Conservation (phyloP, 164 flowering plant genomes). For the Protea cynaroides region DNA sequence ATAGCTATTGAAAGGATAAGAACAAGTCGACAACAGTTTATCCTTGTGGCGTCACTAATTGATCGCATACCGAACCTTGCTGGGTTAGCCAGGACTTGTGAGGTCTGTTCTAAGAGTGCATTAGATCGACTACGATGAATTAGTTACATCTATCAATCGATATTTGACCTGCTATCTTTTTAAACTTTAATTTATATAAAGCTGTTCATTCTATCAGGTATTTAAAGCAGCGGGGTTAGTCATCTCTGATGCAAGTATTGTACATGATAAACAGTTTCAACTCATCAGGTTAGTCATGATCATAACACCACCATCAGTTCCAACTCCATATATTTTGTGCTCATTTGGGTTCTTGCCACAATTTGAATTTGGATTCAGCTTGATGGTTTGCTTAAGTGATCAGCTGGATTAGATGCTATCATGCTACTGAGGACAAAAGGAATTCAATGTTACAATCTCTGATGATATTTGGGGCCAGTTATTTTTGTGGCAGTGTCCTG, state of each 20-base stretch:
- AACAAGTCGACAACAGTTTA: slow-evolving; percentile 57
- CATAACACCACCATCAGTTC: slow-evolving; percentile 6
- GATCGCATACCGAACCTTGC: slow-evolving; percentile 99
- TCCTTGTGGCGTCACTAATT: slow-evolving; percentile 87
- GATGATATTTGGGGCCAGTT: too few relatives aligned
- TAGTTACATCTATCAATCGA: neutral
- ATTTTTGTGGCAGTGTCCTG: too few relatives aligned
- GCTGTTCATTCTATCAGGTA: slow-evolving; percentile 39
- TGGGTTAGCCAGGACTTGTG: slow-evolving; percentile 94
- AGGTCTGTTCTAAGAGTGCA: slow-evolving; percentile 36
- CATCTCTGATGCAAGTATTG: slow-evolving; percentile 58
- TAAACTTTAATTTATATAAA: slow-evolving; percentile 5
- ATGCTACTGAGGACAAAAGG: too few relatives aligned
- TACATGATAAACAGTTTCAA: slow-evolving; percentile 91
- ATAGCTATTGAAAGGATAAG: slow-evolving; percentile 39
- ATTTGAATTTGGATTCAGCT: neutral
- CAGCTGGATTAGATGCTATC: too few relatives aligned
- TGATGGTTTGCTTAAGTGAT: neutral
- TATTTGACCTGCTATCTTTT: neutral
- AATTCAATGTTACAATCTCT: too few relatives aligned
- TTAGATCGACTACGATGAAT: neutral
- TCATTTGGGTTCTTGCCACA: neutral
- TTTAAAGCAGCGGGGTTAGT: slow-evolving; percentile 78
- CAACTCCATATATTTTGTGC: neutral
- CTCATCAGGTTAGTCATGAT: slow-evolving; percentile 66